Evolutionary conservation across 192 early-diverging fungal species (phyloP).

Genomic region (Dissophora ornata): DNA sequence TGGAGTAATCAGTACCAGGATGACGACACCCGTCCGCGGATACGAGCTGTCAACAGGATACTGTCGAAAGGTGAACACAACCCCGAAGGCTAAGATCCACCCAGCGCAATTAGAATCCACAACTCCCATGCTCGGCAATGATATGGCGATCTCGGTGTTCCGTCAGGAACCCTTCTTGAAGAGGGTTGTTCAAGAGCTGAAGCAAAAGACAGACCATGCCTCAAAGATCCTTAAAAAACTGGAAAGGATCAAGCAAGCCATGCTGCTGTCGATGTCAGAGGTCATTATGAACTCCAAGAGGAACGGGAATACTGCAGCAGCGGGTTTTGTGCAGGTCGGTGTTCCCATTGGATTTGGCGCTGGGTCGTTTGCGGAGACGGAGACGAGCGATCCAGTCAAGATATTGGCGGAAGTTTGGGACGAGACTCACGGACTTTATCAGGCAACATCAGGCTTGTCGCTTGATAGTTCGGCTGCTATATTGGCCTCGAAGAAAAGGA

Average conservation of each 20-base stretch:
- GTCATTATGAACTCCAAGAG: constrained; percentile 36
- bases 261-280: constrained; percentile 43
- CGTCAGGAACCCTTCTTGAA: constrained; percentile 75
- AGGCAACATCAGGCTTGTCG: constrained; percentile 18
- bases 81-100: neutral
- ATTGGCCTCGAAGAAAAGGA: constrained; percentile 31
- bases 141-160: constrained; percentile 73
- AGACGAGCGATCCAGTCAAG: constrained; percentile 36
- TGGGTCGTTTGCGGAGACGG: neutral
- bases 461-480: neutral
- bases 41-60: constrained; percentile 48
- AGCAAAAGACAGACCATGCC: constrained; percentile 54
- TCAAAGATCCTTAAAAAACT: constrained; percentile 36
- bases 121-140: constrained; percentile 58
- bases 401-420: constrained; percentile 43
- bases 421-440: constrained; percentile 32
- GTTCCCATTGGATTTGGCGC: constrained; percentile 42
- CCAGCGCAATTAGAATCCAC: constrained; percentile 33
- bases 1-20: constrained; percentile 56
- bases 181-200: constrained; percentile 55
- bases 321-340: constrained; percentile 42
- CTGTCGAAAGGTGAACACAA: constrained; percentile 23
- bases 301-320: constrained; percentile 41
- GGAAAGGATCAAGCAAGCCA: constrained; percentile 38
- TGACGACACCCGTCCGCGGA: constrained; percentile 54